Evolutionary conservation across 2,329 filamentous ascomycete genomes (phyloP).

Genomic region (Aspergillus fumigatus): DNA sequence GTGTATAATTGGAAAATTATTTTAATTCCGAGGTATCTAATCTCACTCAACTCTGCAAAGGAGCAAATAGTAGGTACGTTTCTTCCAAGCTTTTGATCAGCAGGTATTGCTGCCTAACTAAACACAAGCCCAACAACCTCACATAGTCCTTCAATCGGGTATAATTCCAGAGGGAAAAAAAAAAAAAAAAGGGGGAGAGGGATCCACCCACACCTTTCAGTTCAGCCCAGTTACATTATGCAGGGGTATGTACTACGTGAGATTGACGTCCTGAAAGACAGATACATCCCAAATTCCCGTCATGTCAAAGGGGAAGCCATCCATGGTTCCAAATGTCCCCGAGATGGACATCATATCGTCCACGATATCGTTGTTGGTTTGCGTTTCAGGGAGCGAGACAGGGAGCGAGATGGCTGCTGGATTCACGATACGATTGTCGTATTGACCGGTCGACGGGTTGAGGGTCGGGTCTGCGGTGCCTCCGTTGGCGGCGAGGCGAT

Average conservation of each 20-base stretch:
- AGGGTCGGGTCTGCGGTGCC: conserved; percentile 10
- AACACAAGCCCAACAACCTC: neutral
- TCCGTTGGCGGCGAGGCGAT: conserved; percentile 32
- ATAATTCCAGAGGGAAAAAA: too few relatives aligned
- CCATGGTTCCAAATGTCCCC: conserved; percentile 43
- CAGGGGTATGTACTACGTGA: conserved; percentile 7
- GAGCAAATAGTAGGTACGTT: neutral
- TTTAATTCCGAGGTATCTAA: conserved; percentile 6
- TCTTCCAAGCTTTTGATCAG: neutral
- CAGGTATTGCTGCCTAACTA: neutral
- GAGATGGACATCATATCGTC: conserved; percentile 46
- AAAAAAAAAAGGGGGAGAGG: neutral
- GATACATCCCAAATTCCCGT: conserved; percentile 44
- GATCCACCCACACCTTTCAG: neutral
- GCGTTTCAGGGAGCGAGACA: conserved; percentile 39
- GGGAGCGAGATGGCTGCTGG: conserved; percentile 38
- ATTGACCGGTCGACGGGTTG: conserved; percentile 12
- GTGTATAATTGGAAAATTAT: conserved; percentile 20
- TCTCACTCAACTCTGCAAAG: neutral
- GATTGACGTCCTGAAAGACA: conserved; percentile 38
- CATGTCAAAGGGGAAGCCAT: conserved; percentile 45
- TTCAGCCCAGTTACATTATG: neutral
- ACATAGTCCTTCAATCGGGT: neutral
- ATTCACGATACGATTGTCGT: conserved; percentile 31
- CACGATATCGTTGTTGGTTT: conserved; percentile 43